Evolutionary conservation across 2,329 filamentous ascomycete genomes (phyloP), one percentile per base, ranked within the genome.

Genomic region (Penicillium thymicola): DNA sequence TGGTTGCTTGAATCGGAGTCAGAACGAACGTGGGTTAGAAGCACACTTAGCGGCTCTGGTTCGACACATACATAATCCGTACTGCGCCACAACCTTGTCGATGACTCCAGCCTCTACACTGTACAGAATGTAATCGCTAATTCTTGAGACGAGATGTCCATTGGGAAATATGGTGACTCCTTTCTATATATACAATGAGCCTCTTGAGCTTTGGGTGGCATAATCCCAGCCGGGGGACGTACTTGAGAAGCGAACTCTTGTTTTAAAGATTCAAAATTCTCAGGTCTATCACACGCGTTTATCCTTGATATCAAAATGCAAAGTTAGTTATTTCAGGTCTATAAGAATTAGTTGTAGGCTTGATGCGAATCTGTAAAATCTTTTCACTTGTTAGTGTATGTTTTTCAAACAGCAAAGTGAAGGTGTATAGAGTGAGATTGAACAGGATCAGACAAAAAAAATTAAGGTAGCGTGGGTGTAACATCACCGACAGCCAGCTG

Each of bases 101-200:
- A 99, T 96, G 64, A 88, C 85, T 67, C 92, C 91, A 60, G 94
- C 94, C 77, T 97, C 93, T 75, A 99, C 94, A 76, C 89, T 96
- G 83, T 99, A 99, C 73, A 99, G 92, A 78, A 97, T 96, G 76
- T 92, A 97, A 82, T 97, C 93, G 87, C 92, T 97, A 76, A 88
- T 87, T 78, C 94, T 87, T 67, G 94, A 97, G 68, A 99, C 94
- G 74, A 93, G 84, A 79, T 97, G 92, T 68, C 95, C 95, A 84
- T 96, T 96, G 74, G 85, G 87, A 73, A 93, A 86, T 69, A 99
- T 94, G 76, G 89, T 87, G 81, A 99, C 79, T 80, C 87, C 86
- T 72, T 83, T 87, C 93, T 92, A 86, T 79, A 86, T 79, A 78
- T 72, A 70, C 69, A 62, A 72, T 72, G 65, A 73, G 69, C 67